phyloP scores from a whole-genome alignment of 2,329 filamentous ascomycete genomes.

The Conoideocrella luteorostrata region DNA sequence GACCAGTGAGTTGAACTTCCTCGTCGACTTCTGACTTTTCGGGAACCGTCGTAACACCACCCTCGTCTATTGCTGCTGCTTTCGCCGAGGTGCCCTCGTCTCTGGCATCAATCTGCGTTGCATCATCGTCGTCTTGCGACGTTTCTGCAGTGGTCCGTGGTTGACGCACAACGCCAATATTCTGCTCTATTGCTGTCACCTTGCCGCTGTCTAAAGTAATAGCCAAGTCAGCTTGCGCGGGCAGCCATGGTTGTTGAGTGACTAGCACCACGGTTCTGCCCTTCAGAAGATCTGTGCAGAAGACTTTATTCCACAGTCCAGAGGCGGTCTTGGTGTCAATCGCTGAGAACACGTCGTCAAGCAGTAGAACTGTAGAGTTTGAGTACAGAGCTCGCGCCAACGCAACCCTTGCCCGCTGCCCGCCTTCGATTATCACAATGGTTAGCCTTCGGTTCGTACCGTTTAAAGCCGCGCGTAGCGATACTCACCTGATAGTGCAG shows the following conservation, averaged over 20 bases:
- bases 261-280: constrained; percentile 44
- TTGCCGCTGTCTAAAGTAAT: constrained; percentile 31
- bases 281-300: constrained; percentile 41
- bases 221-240: constrained; percentile 33
- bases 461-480: no score
- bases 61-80: no score
- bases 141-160: constrained; percentile 2
- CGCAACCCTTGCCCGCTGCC: constrained; percentile 42
- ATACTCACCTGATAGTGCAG: constrained; percentile 39
- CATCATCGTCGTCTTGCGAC: no score
- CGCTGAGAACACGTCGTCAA: constrained; percentile 47
- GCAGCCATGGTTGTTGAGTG: constrained; percentile 38
- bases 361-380: constrained; percentile 35
- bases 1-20: no score
- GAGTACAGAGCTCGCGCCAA: constrained; percentile 45
- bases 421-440: no score
- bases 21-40: no score
- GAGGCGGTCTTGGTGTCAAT: constrained; percentile 44
- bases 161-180: constrained; percentile 31
- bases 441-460: no score
- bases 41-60: no score
- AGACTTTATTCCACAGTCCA: constrained; percentile 41
- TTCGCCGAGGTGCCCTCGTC: no score
- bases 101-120: not conserved
- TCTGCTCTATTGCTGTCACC: constrained; percentile 27